Evolutionary conservation across 495 filamentous ascomycete genomes (phyloP).

Genomic region (Amniculicola lignicola): DNA sequence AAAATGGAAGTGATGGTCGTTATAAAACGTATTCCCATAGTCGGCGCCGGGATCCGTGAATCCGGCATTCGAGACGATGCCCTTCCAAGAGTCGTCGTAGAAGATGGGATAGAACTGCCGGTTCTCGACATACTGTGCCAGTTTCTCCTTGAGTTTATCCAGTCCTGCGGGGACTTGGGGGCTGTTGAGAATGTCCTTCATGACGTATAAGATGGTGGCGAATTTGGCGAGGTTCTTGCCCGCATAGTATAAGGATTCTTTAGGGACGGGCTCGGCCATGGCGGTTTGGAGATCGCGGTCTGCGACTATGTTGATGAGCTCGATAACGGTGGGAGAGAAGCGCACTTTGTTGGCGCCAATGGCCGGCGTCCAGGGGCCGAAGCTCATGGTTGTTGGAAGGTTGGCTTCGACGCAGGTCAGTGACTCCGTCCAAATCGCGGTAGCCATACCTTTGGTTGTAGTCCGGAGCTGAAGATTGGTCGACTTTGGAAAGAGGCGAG

Average conservation of each 20-base stretch:
- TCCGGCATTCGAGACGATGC: constrained; percentile 75
- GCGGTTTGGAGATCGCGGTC: constrained; percentile 66
- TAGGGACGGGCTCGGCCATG: constrained; percentile 63
- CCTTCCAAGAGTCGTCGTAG: constrained; percentile 68
- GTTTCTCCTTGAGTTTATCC: constrained; percentile 65
- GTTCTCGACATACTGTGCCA: constrained; percentile 70
- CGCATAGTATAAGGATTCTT: constrained; percentile 89
- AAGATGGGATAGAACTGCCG: constrained; percentile 70
- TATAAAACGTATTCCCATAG: constrained; percentile 61
- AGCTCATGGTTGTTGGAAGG: constrained; percentile 68
- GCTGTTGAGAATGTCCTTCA: constrained; percentile 64
- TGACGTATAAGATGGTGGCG: constrained; percentile 65
- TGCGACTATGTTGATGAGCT: constrained; percentile 56
- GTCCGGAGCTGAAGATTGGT: constrained; percentile 66
- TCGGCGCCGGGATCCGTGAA: constrained; percentile 66
- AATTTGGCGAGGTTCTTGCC: constrained; percentile 91
- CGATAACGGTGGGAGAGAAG: constrained; percentile 42
- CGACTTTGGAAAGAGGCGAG: constrained; percentile 49
- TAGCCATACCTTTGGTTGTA: constrained; percentile 81
- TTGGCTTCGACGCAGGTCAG: constrained; percentile 74
- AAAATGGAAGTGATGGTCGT: constrained; percentile 95
- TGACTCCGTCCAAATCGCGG: constrained; percentile 65
- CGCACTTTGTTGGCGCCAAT: constrained; percentile 43
- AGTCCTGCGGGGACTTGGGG: constrained; percentile 56
- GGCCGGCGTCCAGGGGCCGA: constrained; percentile 67